These are phyloP conservation scores for Cryoendolithus antarcticus DNA, from an alignment of 2,329 filamentous ascomycete species.

Conservation along the genomic window DNA sequence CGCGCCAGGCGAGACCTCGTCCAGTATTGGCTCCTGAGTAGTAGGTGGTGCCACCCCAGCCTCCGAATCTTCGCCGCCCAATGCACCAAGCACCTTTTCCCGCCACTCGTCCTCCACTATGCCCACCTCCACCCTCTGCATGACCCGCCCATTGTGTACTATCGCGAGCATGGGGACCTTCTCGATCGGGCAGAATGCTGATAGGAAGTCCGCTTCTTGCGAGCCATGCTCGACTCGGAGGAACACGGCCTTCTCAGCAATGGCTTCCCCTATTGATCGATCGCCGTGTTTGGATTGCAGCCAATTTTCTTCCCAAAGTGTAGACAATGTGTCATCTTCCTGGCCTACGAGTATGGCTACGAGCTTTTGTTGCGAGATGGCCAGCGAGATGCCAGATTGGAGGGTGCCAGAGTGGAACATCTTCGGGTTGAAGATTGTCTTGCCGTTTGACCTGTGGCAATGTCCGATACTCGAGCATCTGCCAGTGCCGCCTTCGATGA, in stretches of 20 bases:
- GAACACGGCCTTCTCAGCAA: slow-evolving; percentile 53
- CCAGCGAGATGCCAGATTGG: slow-evolving; percentile 66
- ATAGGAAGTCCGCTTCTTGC: slow-evolving; percentile 68
- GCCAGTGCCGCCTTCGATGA: too few species aligned
- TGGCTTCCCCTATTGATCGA: slow-evolving; percentile 23
- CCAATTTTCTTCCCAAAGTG: slow-evolving; percentile 27
- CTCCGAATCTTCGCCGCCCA: slow-evolving; percentile 5
- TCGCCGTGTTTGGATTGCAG: slow-evolving; percentile 7
- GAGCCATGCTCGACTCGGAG: slow-evolving; percentile 61
- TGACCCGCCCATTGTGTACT: slow-evolving; percentile 61
- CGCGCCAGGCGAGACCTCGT: neutral
- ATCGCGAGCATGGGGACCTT: slow-evolving; percentile 68
- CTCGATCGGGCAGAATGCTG: slow-evolving; percentile 70
- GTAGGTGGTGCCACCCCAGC: neutral
- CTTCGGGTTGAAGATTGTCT: slow-evolving; percentile 1
- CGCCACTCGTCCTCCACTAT: slow-evolving; percentile 53
- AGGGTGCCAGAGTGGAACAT: slow-evolving; percentile 79
- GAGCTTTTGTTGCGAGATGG: slow-evolving; percentile 61
- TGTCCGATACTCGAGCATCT: neutral
- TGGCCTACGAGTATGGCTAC: slow-evolving; percentile 70
- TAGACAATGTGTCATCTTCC: slow-evolving; percentile 48
- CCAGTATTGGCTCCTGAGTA: neutral
- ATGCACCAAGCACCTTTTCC: slow-evolving; percentile 28
- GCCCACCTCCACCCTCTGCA: slow-evolving; percentile 61
- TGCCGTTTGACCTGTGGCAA: neutral